phyloP scores from a whole-genome alignment of 2,329 filamentous ascomycete species.

The Pyrenophora graminea region DNA sequence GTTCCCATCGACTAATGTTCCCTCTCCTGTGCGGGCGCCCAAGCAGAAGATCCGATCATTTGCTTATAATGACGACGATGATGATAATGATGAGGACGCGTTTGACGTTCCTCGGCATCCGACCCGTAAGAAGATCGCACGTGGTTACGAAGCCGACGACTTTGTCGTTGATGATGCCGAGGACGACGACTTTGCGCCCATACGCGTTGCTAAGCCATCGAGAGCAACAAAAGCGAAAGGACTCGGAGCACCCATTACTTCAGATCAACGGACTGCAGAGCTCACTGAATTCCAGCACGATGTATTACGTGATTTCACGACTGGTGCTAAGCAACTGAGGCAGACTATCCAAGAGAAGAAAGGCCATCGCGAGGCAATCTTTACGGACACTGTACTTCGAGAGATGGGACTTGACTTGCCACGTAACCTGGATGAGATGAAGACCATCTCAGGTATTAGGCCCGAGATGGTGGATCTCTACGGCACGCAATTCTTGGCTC shows the following conservation, averaged over 20 bases:
- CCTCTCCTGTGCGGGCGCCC: constrained; percentile 62
- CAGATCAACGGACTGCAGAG: constrained; percentile 58
- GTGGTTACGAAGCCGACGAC: constrained; percentile 43
- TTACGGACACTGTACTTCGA: constrained; percentile 70
- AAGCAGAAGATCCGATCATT: constrained; percentile 42
- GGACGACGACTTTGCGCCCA: constrained; percentile 54
- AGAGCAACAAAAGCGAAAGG: constrained; percentile 45
- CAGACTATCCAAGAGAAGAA: constrained; percentile 65
- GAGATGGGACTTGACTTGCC: constrained; percentile 76
- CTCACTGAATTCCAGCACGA: constrained; percentile 65
- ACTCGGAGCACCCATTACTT: constrained; percentile 63
- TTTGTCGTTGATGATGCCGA: constrained; percentile 47
- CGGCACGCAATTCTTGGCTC: constrained; percentile 63
- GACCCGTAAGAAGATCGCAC: constrained; percentile 27
- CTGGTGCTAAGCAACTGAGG: constrained; percentile 63
- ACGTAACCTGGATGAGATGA: constrained; percentile 64
- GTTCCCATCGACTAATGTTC: constrained; percentile 69
- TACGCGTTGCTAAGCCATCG: constrained; percentile 38
- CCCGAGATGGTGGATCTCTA: constrained; percentile 64
- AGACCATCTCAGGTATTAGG: constrained; percentile 65
- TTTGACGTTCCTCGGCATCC: constrained; percentile 30
- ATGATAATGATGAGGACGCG: constrained; percentile 29
- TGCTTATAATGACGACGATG: constrained; percentile 30
- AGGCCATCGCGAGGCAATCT: constrained; percentile 61
- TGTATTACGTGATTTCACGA: constrained; percentile 68